Base-by-base conservation (phyloP, 2,329 filamentous ascomycete genomes). In the Pseudogymnoascus sp. region DNA sequence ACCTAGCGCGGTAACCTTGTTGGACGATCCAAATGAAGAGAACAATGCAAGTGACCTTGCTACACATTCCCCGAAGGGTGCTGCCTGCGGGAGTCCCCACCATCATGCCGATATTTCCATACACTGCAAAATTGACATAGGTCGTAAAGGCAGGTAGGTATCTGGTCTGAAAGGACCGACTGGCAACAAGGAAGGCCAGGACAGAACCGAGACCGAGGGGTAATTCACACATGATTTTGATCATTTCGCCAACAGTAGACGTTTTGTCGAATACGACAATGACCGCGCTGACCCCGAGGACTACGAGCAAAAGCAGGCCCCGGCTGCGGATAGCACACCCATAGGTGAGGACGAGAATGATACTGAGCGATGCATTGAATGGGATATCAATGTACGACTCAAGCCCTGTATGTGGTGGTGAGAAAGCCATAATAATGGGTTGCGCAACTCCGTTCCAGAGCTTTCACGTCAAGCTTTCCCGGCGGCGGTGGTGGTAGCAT, bases 61-160 rank as follows among this genome's bases (percentile, higher is more conserved):
- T 65, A 55, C 64, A 69, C 37, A 68, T 64, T 62, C 67, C 67
- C 41, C 67, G 65, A 63, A 68, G 62, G n/a, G 67, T 69, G 63
- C 65, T 64, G 49, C 41, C 67, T 63, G 61, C 14, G 12, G 67
- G 67, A 58, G 67, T 67, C 55, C 40, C 52, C 6, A 66, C 60
- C 67, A 68, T 68, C 64, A 68, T 68, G 60, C 63, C 65, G 60
- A 68, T 68, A 59, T 68, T 68, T 37, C 63, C 65, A 63, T 68
- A 68, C 40, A 68, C 67, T 33, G 67, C 67, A 52, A 67, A 67
- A 65, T 68, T 68, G 60, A 68, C 35, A 35, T 68, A 68, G 61
- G 64, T 59, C 61, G 63, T 68, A 64, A 68, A 68, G 40, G 64
- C 65, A 45, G 65, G 18, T 60, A 68, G 63, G 64, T 52, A 67